Conservation (phyloP, 2,329 filamentous ascomycete species). For the Aureobasidium sp. region DNA sequence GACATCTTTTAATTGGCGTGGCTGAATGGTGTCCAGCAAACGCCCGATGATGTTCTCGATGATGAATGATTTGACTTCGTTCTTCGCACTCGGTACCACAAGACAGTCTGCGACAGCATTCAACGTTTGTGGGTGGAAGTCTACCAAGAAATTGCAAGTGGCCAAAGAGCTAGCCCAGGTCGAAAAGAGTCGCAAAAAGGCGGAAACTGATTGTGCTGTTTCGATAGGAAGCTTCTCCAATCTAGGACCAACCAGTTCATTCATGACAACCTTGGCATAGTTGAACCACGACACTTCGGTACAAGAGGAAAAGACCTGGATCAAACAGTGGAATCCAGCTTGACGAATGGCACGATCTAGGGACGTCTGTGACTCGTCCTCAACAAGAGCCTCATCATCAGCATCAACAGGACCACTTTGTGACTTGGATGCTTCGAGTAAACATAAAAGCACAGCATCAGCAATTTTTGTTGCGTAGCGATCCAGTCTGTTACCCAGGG, state of each 20-base stretch:
- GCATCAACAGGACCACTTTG: conserved; percentile 37
- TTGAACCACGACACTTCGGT: conserved; percentile 63
- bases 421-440: conserved; percentile 59
- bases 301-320: conserved; percentile 68
- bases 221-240: conserved; percentile 73
- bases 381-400: conserved; percentile 25
- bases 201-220: conserved; percentile 83
- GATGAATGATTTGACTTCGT: conserved; percentile 78
- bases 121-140: conserved; percentile 55
- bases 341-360: conserved; percentile 61
- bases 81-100: conserved; percentile 65
- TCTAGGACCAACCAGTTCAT: conserved; percentile 68
- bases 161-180: conserved; percentile 67
- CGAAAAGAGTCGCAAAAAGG: conserved; percentile 69
- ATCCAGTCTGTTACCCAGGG: conserved; percentile 66
- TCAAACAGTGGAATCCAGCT: conserved; percentile 74
- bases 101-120: conserved; percentile 66
- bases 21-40: conserved; percentile 47
- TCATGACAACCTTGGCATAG: conserved; percentile 64
- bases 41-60: conserved; percentile 66
- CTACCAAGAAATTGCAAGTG: conserved; percentile 63
- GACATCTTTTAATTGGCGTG: conserved; percentile 38
- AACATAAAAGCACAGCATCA: conserved; percentile 73
- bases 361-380: conserved; percentile 39
- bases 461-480: conserved; percentile 63